phyloP scores from a whole-genome alignment of 306 rosid genomes.

The Boehmeria nivea region DNA sequence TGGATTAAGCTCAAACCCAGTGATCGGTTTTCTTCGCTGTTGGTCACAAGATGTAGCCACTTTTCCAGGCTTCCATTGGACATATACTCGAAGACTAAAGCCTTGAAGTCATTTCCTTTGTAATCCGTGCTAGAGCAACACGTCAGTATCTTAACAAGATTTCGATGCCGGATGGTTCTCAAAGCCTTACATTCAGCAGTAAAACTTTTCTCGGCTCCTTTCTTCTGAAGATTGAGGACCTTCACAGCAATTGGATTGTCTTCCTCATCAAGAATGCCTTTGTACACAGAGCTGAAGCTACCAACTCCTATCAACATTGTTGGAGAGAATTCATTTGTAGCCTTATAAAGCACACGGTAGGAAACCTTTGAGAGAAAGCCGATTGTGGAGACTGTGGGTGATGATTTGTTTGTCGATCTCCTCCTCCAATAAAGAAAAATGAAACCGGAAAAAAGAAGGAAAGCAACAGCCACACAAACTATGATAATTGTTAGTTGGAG shows the following conservation, averaged over 20 bases:
- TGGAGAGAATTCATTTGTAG: conserved; percentile 9
- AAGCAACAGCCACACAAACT: not conserved
- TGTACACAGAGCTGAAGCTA: conserved; percentile 35
- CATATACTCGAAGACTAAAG: conserved; percentile 35
- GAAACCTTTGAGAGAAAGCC: not conserved
- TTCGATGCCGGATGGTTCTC: conserved; percentile 29
- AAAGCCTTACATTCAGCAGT: conserved; percentile 33
- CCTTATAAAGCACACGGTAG: conserved; percentile 12
- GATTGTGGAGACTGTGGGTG: not conserved
- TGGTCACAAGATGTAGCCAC: conserved; percentile 25
- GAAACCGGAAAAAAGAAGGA: not conserved
- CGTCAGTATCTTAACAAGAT: conserved; percentile 41
- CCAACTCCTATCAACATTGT: conserved; percentile 33
- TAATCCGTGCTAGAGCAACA: conserved; percentile 24
- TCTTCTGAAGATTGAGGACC: conserved; percentile 38
- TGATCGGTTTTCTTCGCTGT: not conserved
- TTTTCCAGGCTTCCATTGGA: conserved; percentile 26
- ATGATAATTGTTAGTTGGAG: not conserved
- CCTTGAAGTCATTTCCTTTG: conserved; percentile 34
- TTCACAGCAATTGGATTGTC: conserved; percentile 25
- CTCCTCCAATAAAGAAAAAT: not conserved
- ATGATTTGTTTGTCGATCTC: not conserved
- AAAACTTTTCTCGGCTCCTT: conserved; percentile 42
- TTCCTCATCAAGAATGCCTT: conserved; percentile 21
- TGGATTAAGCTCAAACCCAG: conserved; percentile 18